Percentiles rank a stretch among this genome's conserved stretches.
Evolutionary conservation across 75 land plant genomes (phyloP).

Genomic region (Sequoia sempervirens): DNA sequence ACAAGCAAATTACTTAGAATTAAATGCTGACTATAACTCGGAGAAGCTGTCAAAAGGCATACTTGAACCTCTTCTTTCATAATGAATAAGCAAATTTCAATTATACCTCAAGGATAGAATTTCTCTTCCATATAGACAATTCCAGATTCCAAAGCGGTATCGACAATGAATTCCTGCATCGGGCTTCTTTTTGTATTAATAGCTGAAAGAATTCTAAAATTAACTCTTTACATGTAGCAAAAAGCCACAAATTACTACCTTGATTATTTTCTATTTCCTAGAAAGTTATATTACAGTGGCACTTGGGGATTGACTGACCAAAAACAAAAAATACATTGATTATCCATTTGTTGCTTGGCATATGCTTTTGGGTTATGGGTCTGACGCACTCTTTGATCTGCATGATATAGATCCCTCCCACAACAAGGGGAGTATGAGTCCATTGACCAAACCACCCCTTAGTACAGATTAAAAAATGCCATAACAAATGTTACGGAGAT

Average conservation of each 20-base stretch:
- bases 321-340: neutral
- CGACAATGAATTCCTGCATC: slow-evolving; percentile 2
- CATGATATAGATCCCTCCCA: slow-evolving; percentile 7
- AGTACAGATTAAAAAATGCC: neutral
- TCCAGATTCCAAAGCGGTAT: neutral
- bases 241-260: slow-evolving; percentile 5
- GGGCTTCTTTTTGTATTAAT: slow-evolving; percentile 9
- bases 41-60: neutral
- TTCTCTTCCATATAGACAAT: neutral
- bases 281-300: slow-evolving; percentile 3
- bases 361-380: neutral
- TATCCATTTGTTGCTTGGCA: neutral
- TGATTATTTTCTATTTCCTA: slow-evolving; percentile 1
- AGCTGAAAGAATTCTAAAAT: slow-evolving; percentile 9
- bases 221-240: slow-evolving; percentile 7
- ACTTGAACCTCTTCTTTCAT: neutral
- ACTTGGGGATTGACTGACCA: neutral
- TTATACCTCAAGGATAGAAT: neutral
- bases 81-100: slow-evolving; percentile 1
- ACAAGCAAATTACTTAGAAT: neutral
- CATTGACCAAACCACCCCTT: neutral
- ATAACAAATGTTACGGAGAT: slow-evolving; percentile 7
- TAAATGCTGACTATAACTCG: neutral
- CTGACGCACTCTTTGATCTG: slow-evolving; percentile 2
- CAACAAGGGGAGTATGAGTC: neutral